Evolutionary conservation across 106 monocot genomes (phyloP), one percentile per base, ranked within the genome.

Genomic region (Hemerocallis citrina): DNA sequence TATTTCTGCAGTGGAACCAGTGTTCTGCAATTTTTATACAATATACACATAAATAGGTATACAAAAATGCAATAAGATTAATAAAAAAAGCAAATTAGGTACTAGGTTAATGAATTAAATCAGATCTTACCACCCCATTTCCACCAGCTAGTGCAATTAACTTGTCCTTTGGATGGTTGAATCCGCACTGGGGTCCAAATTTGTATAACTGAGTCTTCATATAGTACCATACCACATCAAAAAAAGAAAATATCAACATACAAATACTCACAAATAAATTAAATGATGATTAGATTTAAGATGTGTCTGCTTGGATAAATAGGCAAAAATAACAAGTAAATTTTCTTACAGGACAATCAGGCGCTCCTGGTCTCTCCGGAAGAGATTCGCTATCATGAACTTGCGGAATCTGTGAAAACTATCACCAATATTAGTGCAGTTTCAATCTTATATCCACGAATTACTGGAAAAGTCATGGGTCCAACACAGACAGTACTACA

Each of bases 171-270:
- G 91, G 85, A 69, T 91, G 91, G 67, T 91, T 91, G 59, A 91
- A 91, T 74, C 80, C 86, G 74, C 91, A 91, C 16, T 70, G 68
- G 16, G 30, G 32, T 15, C 91, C 91, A 77, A 69, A 91, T 47
- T 91, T 91, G 72, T 85, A 91, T 55, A 48, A 79, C 62, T 80
- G 79, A 55, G 85, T 86, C 79, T 86, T 85, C 79, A 91, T 57
- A 55, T 72, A 91, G 51, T 80, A 82, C 90, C 85, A 58, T 7
- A 38, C 19, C 30, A 34, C 37, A 27, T 21, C 64, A 39, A 61
- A 54, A 31, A 28, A 55, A 24, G 12, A 38, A 43, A 17, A 16
- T 7, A 13, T 4, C 8, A 55, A 52, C 49, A 11, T 25, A 9
- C 62, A 57, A 5, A 46, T 9, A 40, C 15, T 27, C 50, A 22